Evolutionary conservation across 352 stramenopile species (phyloP), one percentile per base, ranked within the genome.

Genomic region (Globisporangium radiosum): DNA sequence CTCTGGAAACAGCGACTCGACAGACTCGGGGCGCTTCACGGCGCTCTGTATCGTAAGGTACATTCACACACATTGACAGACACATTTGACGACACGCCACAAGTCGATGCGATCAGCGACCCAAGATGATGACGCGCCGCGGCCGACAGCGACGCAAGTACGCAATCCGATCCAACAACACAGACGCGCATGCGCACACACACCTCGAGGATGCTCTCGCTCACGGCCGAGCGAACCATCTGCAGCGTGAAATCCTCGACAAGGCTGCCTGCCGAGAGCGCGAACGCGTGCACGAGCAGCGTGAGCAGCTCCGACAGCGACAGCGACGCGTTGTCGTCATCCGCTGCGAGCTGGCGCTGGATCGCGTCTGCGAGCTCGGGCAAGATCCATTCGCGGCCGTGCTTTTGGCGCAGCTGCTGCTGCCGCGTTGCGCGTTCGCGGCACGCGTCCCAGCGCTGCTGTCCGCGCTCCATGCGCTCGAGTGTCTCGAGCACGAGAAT

Each of bases 401-500:
- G 64, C 64, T 87, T 61, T 38, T 73, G 75, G 8, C 63, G 63
- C 19, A 89, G 65, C 57, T 91, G 71, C 6, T 72, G 56, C 17
- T 91, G 78, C 6, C 81, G 76, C 38, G 63, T 56, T 15, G 60
- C 64, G 11, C 73, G 75, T 38, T 86, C 68, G 13, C 66, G 76
- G 19, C 73, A 88, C 52, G 67, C 68, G 59, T 90, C 73, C 78
- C 78, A 88, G 39, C 61, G 59, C 10, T 60, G 50, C 36, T 89
- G 76, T 1, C 53, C 64, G 13, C 59, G 38, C 40, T 88, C 80
- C 76, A 92, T 90, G 19, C 83, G 75, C 57, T 90, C 80, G 13
- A 92, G 55, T 0, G 83, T 87, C 63, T 92, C 83, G 10, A 92
- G 66, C 5, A 92, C 70, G 39, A 90, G 76, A 47, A 90, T 71